These are phyloP conservation scores for Podaxis sp. DNA, from an alignment of 768 basidiomycete species.

Conservation along the genomic window DNA sequence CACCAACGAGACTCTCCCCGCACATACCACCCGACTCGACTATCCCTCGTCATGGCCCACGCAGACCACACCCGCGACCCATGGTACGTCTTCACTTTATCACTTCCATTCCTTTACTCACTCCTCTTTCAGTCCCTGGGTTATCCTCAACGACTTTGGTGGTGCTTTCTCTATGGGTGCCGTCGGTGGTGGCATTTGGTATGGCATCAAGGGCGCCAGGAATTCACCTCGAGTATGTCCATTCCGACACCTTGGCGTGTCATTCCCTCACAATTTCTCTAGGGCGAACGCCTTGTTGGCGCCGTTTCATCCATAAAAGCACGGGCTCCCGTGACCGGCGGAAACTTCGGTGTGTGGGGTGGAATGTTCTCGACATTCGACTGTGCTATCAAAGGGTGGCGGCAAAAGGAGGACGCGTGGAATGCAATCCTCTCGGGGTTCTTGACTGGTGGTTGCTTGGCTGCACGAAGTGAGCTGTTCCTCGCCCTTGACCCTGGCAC, in stretches of 20 bases:
- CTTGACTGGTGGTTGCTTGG: slow-evolving; percentile 96
- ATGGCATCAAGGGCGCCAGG: slow-evolving; percentile 95
- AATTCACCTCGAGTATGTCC: slow-evolving; percentile 87
- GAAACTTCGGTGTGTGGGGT: slow-evolving; percentile 95
- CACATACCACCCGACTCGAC: not conserved
- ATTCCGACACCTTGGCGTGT: slow-evolving; percentile 6
- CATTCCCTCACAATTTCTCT: slow-evolving; percentile 14
- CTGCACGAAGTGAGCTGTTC: slow-evolving; percentile 78
- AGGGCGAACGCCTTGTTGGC: slow-evolving; percentile 95
- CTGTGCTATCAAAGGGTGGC: slow-evolving; percentile 94
- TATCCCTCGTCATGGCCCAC: slow-evolving; percentile 60
- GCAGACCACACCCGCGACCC: slow-evolving; percentile 95
- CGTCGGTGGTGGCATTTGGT: slow-evolving; percentile 97
- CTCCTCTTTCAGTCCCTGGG: slow-evolving; percentile 77
- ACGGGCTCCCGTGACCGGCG: slow-evolving; percentile 95
- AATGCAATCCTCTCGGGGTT: slow-evolving; percentile 99
- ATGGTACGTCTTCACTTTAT: slow-evolving; percentile 51
- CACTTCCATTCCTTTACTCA: not conserved
- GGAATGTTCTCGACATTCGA: slow-evolving; percentile 99
- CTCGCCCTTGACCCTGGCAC: slow-evolving; percentile 8
- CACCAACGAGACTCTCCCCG: slow-evolving; percentile 8
- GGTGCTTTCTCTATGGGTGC: slow-evolving; percentile 98
- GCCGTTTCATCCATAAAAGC: slow-evolving; percentile 97
- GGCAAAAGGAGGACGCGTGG: slow-evolving; percentile 99
- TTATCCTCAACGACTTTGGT: slow-evolving; percentile 97